A percentile compares a stretch with the other conserved stretches of the same genome.
phyloP scores from a whole-genome alignment of 2,329 filamentous ascomycete genomes.

The Magnaporthiopsis rhizophila region DNA sequence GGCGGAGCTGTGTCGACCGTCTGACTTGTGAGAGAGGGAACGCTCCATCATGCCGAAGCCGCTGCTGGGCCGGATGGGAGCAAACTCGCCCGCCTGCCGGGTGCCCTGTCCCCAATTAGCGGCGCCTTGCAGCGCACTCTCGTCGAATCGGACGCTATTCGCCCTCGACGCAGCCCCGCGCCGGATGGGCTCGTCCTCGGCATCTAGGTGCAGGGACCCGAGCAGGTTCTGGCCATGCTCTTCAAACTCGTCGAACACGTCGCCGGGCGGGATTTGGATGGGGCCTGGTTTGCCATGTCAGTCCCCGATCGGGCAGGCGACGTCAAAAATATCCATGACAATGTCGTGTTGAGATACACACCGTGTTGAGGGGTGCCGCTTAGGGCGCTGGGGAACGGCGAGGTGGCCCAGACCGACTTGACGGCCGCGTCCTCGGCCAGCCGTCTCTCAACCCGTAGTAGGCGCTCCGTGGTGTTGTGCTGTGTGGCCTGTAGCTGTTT shows the following conservation, averaged over 20 bases:
- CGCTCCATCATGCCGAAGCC: constrained; percentile 85
- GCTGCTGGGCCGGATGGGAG: constrained; percentile 67
- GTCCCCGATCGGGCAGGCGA: background rate
- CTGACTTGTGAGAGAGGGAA: constrained; percentile 88
- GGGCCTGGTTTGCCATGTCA: constrained; percentile 49
- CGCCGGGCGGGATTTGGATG: constrained; percentile 67
- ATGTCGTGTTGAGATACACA: constrained; percentile 26
- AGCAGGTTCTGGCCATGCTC: constrained; percentile 76
- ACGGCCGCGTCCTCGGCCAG: constrained; percentile 59
- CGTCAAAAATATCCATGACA: constrained; percentile 1
- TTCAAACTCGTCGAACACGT: constrained; percentile 86
- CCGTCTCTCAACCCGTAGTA: constrained; percentile 55
- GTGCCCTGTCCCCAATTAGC: constrained; percentile 69
- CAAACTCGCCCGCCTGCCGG: constrained; percentile 76
- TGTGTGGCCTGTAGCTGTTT: constrained; percentile 59
- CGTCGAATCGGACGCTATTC: constrained; percentile 96
- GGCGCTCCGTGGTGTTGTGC: constrained; percentile 52
- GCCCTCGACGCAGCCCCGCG: constrained; percentile 84
- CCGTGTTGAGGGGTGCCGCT: constrained; percentile 82
- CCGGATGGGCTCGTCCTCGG: constrained; percentile 77
- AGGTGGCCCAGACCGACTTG: constrained; percentile 85
- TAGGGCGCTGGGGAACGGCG: constrained; percentile 81
- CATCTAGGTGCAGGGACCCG: constrained; percentile 74
- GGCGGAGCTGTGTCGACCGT: constrained; percentile 90
- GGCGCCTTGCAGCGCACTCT: constrained; percentile 83